Base-by-base conservation (phyloP, 352 stramenopile genomes). In the Phytophthora syringae region DNA sequence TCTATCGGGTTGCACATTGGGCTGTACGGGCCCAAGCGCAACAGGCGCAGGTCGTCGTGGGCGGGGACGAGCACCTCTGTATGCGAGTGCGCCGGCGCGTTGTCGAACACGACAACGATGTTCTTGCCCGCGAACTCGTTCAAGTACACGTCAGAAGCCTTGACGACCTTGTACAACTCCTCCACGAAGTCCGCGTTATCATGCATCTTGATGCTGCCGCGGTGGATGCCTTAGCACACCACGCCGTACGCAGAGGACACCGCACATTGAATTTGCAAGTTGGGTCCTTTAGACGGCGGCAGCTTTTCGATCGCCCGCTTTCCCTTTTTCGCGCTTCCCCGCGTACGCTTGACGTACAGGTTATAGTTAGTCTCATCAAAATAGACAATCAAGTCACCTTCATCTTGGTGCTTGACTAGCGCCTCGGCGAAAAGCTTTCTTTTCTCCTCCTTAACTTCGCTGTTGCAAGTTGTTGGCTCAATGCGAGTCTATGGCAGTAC, bases 291-390 rank as follows among this genome's bases (percentile, higher is more conserved):
- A 1, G 61, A 65, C 1, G 56, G 30, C 4, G 45, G 34, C 7
- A 68, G 16, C 18, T 22, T 37, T 2, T 64, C 51, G 3, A 37
- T 45, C 0, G 52, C 50, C 4, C 55, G 55, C 37, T 55, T 43
- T 1, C 42, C 60, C 13, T 51, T 50, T 6, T 58, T 49, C 1
- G 49, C 37, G 3, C 49, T 18, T 5, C 59, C 59, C n/a, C 36
- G 48, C 3, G 53, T 37, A 1, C 66, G 49, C 16, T 70, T 60
- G 30, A 25, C 63, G 49, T 74, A 63, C 4, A 70, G 15, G 16
- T 70, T 74, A 37, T 66, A n/a, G 21, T 74, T 74, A 1, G 60
- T 74, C 9, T 70, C 60, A 16, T 65, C 49, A 10, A 52, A 63
- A 27, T 56, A 70, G 0, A 66, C 16, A 21, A 74, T 60, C 7